Evolutionary conservation across 805 yeast genomes (phyloP), one percentile per base, ranked within the genome.

Genomic region (Schizosaccharomyces octosporus): DNA sequence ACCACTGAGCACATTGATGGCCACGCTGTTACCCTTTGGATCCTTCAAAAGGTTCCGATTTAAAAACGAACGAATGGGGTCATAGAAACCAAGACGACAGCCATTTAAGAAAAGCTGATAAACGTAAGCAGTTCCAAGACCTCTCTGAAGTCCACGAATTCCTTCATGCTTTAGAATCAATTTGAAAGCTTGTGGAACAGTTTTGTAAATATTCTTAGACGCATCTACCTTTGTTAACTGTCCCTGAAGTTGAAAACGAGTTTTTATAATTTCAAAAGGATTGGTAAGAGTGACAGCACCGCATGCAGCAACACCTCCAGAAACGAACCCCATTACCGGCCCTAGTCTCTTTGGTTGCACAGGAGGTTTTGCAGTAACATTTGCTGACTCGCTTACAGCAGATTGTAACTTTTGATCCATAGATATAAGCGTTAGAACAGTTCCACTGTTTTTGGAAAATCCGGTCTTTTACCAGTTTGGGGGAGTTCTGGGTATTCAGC

Each of bases 241-340:
- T 63, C 98, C 98, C 72, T 93, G 97, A 59, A 93, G 75, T 72
- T 93, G 98, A 95, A 90, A 68, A 66, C 72, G 68, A 7, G 95
- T 93, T 74, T 93, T 93, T 66, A 90, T 87, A 64, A 93, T 76
- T 72, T 93, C 98, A 64, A 93, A 84, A 5, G 98, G 98, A 70
- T 93, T 93, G 3, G 97, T 89, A 69, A 90, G 83, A 0, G 97
- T 90, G 57, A 93, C 98, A 0, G 98, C 97, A 62, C 95, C 93
- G 75, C 97, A 89, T 2, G 97, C 97, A 2, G 98, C 98, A 17
- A 85, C 63, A 7, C 93, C 95, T 62, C 96, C 97, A 3, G 96
- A 95, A 4, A 82, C 67, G 67, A 89, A 87, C 1, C 95, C 94
- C 21, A 17, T 24, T 9, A 51, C 31, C 36, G 57, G 31, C 11